Base-by-base conservation (phyloP, 306 rosid species). In the Sechiopsis laciniata region DNA sequence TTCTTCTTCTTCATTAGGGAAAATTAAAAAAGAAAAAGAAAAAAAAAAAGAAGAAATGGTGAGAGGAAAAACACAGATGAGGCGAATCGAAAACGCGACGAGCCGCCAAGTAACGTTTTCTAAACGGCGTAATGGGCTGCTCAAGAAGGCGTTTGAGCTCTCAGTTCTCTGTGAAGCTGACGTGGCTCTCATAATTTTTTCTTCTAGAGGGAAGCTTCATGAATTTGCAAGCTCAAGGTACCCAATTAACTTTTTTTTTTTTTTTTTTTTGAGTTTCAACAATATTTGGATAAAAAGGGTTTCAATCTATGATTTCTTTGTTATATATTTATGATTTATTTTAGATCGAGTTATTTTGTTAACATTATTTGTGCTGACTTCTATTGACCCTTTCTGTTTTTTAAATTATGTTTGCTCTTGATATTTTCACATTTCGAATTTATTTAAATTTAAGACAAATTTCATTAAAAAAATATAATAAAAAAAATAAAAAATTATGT, bases 111-210 rank as follows among this genome's bases (percentile, higher is more conserved):
- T 92, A 0, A 90, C 98, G 10, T 92, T 92, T 76, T 92, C 93
- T 16, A 92, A 92, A 84, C 69, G 98, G 22, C 78, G 93, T 0
- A 90, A 86, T 61, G 97, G 97, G 42, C 71, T 92, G 73, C 82
- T 92, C 62, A 92, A 92, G 85, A 92, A 92, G 79, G 97, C 97
- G 0, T 90, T 85, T 74, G 97, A 92, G 77, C 83, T 92, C n/a
- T 90, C 96, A 13, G 86, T 92, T 46, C 87, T 92, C 0, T 92
- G 97, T 57, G 97, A 92, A 29, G 89, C 85, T 4, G 89, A 85
- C 68, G 83, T 85, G 45, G 83, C 80, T 0, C 81, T 85, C 26
- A 78, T 85, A 35, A 58, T 85, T 52, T 85, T 81, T 77, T 85
- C 89, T 66, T 81, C 87, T 0, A 81, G 79, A 70, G 89, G 85